phyloP scores from a whole-genome alignment of 192 early-diverging fungal species.

The Coemansia sp. region DNA sequence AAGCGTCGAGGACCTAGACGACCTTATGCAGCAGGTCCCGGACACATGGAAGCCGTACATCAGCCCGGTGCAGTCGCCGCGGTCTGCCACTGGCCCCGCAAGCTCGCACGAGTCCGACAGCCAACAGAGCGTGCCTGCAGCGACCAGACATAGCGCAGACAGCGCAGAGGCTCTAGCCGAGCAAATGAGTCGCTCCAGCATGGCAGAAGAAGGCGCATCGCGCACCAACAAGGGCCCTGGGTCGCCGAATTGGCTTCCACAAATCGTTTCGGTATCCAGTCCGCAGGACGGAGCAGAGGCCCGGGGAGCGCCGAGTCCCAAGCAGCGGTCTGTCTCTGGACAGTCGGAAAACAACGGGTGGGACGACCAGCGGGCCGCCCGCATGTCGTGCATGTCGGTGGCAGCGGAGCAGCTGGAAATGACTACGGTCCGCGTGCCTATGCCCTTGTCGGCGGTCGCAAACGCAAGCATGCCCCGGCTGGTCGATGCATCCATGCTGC shows the following conservation, averaged over 20 bases:
- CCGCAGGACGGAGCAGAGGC: slow-evolving; percentile 3
- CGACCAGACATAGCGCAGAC: slow-evolving; percentile 31
- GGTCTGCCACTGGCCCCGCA: background rate
- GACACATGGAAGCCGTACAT: slow-evolving; percentile 43
- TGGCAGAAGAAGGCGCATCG: background rate
- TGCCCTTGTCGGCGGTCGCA: slow-evolving; percentile 24
- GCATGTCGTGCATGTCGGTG: slow-evolving; percentile 20
- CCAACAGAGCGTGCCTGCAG: slow-evolving; percentile 18
- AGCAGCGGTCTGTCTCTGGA: slow-evolving; percentile 27
- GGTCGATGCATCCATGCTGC: background rate
- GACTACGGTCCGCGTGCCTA: slow-evolving; percentile 13
- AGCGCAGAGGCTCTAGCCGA: slow-evolving; percentile 15
- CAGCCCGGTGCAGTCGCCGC: slow-evolving; percentile 34
- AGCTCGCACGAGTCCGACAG: background rate
- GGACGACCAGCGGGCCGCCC: background rate
- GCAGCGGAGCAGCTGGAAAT: slow-evolving; percentile 7
- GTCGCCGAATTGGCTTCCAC: slow-evolving; percentile 44
- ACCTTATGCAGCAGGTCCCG: slow-evolving; percentile 46
- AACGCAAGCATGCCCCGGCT: slow-evolving; percentile 6
- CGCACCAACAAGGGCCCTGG: slow-evolving; percentile 12
- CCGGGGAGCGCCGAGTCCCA: background rate
- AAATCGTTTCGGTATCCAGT: slow-evolving; percentile 43
- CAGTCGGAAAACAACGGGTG: slow-evolving; percentile 14
- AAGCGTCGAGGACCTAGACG: slow-evolving; percentile 54
- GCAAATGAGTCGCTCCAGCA: slow-evolving; percentile 23